phyloP scores from a whole-genome alignment of 169 alveolate genomes.

The Plasmodium coatneyi region DNA sequence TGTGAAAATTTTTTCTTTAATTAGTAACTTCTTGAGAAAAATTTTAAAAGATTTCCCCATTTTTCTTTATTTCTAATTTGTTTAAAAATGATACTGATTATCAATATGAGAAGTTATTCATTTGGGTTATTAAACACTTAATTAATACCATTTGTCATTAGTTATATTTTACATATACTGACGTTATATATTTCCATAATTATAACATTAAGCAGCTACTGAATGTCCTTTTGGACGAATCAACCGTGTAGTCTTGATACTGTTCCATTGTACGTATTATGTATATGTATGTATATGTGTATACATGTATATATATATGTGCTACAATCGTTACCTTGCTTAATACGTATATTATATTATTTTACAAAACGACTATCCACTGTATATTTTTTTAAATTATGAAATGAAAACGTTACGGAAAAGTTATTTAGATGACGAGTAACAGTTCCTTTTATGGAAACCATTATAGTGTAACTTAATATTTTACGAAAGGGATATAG shows the following conservation, averaged over 20 bases:
- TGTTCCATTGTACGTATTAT: background rate
- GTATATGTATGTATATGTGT: background rate
- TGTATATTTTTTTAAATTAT: background rate
- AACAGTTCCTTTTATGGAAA: slow-evolving; percentile 11
- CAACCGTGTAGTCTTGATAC: background rate
- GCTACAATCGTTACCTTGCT: background rate
- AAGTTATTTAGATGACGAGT: background rate
- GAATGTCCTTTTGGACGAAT: background rate
- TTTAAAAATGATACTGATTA: background rate
- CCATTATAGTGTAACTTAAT: slow-evolving; percentile 7
- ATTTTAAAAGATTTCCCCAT: background rate
- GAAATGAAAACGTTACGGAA: background rate
- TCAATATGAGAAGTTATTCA: background rate
- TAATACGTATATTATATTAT: background rate
- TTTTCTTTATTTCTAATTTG: background rate
- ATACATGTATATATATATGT: background rate
- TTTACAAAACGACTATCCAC: background rate
- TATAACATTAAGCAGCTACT: background rate
- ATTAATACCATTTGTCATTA: background rate
- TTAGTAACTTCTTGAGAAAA: background rate
- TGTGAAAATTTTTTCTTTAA: background rate
- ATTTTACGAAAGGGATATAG: slow-evolving; percentile 11
- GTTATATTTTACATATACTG: background rate
- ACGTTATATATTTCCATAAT: background rate
- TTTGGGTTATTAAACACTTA: background rate